Evolutionary conservation across 2,329 filamentous ascomycete species (phyloP).

Genomic region (Clarireedia paspali): DNA sequence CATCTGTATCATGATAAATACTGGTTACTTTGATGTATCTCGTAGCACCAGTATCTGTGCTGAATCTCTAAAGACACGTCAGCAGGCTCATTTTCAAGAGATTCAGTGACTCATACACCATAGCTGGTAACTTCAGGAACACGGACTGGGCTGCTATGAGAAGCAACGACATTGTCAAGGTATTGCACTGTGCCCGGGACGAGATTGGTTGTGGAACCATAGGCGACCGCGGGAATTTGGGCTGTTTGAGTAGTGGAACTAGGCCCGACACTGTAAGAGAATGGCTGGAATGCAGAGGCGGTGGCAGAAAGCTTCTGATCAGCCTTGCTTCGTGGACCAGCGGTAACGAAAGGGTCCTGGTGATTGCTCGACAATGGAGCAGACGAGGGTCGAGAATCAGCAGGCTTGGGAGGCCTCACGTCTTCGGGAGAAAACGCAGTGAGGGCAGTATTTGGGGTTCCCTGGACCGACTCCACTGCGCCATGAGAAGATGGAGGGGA

Average conservation of each 20-base stretch:
- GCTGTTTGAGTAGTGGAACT: background rate
- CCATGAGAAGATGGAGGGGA: slow-evolving; percentile 34
- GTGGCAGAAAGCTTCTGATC: slow-evolving; percentile 53
- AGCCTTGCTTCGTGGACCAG: slow-evolving; percentile 27
- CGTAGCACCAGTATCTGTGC: slow-evolving; percentile 23
- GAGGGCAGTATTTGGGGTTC: slow-evolving; percentile 57
- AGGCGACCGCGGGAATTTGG: slow-evolving; percentile 1
- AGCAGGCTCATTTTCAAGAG: background rate
- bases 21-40: slow-evolving; percentile 24
- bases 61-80: slow-evolving; percentile 17
- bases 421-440: slow-evolving; percentile 59
- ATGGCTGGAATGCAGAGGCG: slow-evolving; percentile 53
- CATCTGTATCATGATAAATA: slow-evolving; percentile 17
- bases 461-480: slow-evolving; percentile 48
- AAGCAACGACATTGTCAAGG: slow-evolving; percentile 6
- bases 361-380: slow-evolving; percentile 16
- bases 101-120: slow-evolving; percentile 2
- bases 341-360: slow-evolving; percentile 43
- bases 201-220: slow-evolving; percentile 4
- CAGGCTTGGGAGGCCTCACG: slow-evolving; percentile 14
- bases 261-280: slow-evolving; percentile 17
- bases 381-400: slow-evolving; percentile 22
- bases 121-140: slow-evolving; percentile 1
- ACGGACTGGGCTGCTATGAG: slow-evolving; percentile 3
- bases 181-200: slow-evolving; percentile 9